Evolutionary conservation across 2,329 filamentous ascomycete species (phyloP).

Genomic region (Trichoderma sp.): DNA sequence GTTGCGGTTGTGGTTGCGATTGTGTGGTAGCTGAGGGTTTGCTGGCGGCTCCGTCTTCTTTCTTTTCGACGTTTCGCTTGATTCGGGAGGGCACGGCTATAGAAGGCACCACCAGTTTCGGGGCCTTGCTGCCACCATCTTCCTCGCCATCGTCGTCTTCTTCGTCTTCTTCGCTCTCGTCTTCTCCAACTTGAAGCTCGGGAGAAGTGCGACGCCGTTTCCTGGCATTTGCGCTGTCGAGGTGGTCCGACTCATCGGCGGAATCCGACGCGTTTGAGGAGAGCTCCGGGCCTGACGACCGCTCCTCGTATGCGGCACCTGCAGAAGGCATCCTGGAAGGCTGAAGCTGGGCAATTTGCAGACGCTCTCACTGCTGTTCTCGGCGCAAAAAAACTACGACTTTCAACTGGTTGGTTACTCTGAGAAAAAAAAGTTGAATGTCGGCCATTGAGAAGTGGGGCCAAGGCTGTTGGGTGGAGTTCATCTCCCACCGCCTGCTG

Average conservation of each 20-base stretch:
- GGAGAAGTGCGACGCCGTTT: slow-evolving; percentile 50
- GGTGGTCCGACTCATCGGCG: slow-evolving; percentile 52
- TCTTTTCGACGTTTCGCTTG: slow-evolving; percentile 43
- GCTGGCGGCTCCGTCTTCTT: slow-evolving; percentile 28
- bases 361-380: slow-evolving; percentile 11
- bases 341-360: background rate
- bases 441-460: slow-evolving; percentile 12
- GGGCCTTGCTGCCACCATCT: slow-evolving; percentile 29
- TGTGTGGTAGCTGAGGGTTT: slow-evolving; percentile 11
- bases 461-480: slow-evolving; percentile 4
- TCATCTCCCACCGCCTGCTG: background rate
- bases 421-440: slow-evolving; percentile 12
- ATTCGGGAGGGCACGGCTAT: slow-evolving; percentile 58
- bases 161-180: slow-evolving; percentile 32
- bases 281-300: slow-evolving; percentile 17
- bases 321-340: slow-evolving; percentile 21
- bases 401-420: too few species aligned
- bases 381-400: slow-evolving; percentile 2
- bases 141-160: slow-evolving; percentile 33
- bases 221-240: slow-evolving; percentile 49
- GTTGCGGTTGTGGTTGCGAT: slow-evolving; percentile 31
- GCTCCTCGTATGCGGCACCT: slow-evolving; percentile 11
- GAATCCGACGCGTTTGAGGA: slow-evolving; percentile 25
- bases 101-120: slow-evolving; percentile 44
- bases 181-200: slow-evolving; percentile 29